These are phyloP conservation scores for Penicillium cosmopolitanum DNA, from an alignment of 495 filamentous ascomycete species.

Conservation along the genomic window DNA sequence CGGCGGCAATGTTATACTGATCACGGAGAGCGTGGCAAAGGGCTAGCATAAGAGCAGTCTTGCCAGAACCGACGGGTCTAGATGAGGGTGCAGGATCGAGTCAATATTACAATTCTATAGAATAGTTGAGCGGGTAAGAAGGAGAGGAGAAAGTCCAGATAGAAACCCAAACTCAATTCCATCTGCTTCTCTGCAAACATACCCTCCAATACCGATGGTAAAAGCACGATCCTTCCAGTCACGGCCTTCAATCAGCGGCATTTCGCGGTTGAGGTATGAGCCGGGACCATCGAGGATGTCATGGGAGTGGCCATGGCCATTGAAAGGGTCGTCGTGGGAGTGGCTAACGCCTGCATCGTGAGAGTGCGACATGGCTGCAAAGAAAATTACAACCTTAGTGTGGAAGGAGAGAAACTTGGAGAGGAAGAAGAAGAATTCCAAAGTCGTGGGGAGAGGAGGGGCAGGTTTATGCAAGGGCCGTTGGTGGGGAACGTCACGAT, in stretches of 20 bases:
- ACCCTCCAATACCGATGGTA: conserved; percentile 97
- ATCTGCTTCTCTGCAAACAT: conserved; percentile 34
- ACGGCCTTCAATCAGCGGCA: conserved; percentile 85
- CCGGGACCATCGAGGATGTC: conserved; percentile 96
- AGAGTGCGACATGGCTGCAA: conserved; percentile 42
- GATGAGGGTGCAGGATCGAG: neutral
- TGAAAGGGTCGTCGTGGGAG: conserved; percentile 65
- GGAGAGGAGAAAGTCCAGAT: neutral
- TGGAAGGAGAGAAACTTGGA: neutral
- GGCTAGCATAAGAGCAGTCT: conserved; percentile 93
- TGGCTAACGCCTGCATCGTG: conserved; percentile 60
- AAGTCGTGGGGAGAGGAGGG: conserved; percentile 22
- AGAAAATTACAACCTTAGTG: neutral
- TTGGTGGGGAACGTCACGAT: conserved; percentile 28
- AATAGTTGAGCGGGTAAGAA: neutral
- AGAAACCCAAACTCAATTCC: neutral
- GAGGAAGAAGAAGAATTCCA: conserved; percentile 5
- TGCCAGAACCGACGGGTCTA: conserved; percentile 95
- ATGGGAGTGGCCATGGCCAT: conserved; percentile 91
- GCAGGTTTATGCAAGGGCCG: conserved; percentile 24
- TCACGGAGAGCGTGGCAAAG: conserved; percentile 80
- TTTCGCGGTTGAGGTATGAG: conserved; percentile 86
- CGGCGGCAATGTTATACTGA: conserved; percentile 83
- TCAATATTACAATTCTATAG: neutral
- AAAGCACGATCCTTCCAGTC: conserved; percentile 92